Base-by-base conservation (phyloP, 495 filamentous ascomycete genomes). In the Delitschia confertaspora region DNA sequence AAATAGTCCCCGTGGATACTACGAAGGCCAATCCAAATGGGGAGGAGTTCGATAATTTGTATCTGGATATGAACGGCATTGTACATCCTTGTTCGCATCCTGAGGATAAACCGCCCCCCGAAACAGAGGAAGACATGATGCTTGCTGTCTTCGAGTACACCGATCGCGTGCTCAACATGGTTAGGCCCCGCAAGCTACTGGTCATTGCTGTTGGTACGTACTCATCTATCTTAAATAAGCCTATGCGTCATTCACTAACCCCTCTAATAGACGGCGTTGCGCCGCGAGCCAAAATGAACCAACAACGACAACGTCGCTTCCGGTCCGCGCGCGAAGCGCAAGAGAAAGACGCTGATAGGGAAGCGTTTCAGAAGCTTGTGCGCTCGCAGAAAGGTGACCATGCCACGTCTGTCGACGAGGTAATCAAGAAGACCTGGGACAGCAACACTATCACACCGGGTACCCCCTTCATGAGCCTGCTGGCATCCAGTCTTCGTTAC, bases 41-140 rank as follows among this genome's bases (percentile, higher is more conserved):
- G 63, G 91, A 95, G 64, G 88, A 96, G 61, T 84, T 89, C 56
- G 89, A 99, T 64, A 99, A 96, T 59, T 72, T 99, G 2, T 99
- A 96, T 58, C 76, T 99, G 38, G 91, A 99, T 59, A 96, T 99
- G 91, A 99, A 99, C 68, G 91, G 91, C 61, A 99, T 99, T 53
- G 91, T 99, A 32, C 91, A 99, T 74, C 93, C 93, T 2, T 99
- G 91, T 68, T 94, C 88, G 4, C 91, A 99, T 65, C 91, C 91
- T 2, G 91, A 99, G 64, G 89, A 95, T 51, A 80, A 74, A 47
- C 86, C 91, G 3, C 75, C 91, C 3, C 91, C 91, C 20, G 82
- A 81, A 56, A 88, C 85, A 30, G 91, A 99, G 69, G 85, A 91
- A 63, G 91, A 95, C 65, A 99, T 99, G 93, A 99, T 99, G 91